Percentiles rank a stretch among this genome's conserved stretches.
Evolutionary conservation across 2,329 filamentous ascomycete species (phyloP).

Genomic region (Parastagonospora nodorum): DNA sequence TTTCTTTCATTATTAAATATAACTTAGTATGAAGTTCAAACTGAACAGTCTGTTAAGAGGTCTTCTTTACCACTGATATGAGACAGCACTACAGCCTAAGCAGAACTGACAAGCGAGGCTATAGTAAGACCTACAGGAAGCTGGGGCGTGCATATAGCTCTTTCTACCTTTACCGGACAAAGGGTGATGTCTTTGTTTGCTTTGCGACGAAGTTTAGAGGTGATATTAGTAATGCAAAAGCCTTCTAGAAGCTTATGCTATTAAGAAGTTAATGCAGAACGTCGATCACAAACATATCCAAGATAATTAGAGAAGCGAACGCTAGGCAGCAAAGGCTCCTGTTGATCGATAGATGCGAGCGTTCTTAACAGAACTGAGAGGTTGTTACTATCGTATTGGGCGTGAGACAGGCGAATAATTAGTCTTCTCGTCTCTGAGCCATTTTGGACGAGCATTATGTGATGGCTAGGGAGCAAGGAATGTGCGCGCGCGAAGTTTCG

Average conservation of each 20-base stretch:
- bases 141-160: neutral
- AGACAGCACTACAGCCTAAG: conserved; percentile 45
- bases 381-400: conserved; percentile 20
- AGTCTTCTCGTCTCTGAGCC: neutral
- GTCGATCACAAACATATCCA: neutral
- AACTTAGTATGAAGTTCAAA: no score
- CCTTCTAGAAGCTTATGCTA: conserved; percentile 11
- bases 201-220: neutral
- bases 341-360: conserved; percentile 4
- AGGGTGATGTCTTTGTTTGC: conserved; percentile 4
- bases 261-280: neutral
- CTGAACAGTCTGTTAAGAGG: no score
- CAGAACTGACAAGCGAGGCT: conserved; percentile 40
- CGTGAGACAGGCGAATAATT: conserved; percentile 16
- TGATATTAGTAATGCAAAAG: conserved; percentile 6
- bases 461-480: no score
- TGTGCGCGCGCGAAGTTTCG: no score
- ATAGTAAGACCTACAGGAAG: conserved; percentile 43
- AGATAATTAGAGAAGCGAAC: neutral
- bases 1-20: no score
- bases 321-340: neutral
- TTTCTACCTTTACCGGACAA: conserved; percentile 35
- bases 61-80: conserved; percentile 33
- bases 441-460: conserved; percentile 3
- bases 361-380: conserved; percentile 5